Evolutionary conservation across 352 stramenopile genomes (phyloP).

Genomic region (Phytophthora cajani): DNA sequence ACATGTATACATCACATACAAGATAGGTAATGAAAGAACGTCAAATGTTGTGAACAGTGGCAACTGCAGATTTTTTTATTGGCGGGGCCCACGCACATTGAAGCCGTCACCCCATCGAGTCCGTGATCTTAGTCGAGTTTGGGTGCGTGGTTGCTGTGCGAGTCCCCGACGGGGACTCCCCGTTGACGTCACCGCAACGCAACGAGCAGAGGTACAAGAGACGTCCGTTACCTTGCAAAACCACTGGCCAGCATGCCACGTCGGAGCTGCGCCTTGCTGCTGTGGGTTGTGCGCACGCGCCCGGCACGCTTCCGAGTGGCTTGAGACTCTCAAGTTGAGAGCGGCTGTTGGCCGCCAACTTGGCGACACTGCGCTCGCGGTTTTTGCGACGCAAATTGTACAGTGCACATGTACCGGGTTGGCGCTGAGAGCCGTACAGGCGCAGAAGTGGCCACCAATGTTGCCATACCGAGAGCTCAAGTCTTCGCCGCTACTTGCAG

Average conservation of each 20-base stretch:
- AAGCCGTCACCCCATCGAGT: slow-evolving; percentile 12
- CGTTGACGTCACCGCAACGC: neutral
- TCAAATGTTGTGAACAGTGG: neutral
- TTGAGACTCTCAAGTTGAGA: no score
- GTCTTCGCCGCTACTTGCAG: neutral
- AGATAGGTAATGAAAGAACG: no score
- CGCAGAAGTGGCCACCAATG: slow-evolving; percentile 1
- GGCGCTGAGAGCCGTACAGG: slow-evolving; percentile 11
- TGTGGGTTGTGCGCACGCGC: slow-evolving; percentile 1
- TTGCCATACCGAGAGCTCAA: neutral
- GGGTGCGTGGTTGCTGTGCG: slow-evolving; percentile 3
- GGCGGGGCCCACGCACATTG: slow-evolving; percentile 17
- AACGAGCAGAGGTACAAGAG: neutral
- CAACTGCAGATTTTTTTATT: slow-evolving; percentile 18
- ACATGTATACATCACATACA: neutral
- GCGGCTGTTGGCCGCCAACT: slow-evolving; percentile 21
- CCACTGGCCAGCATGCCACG: slow-evolving; percentile 9
- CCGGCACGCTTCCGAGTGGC: slow-evolving; percentile 2
- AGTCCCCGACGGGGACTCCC: no score
- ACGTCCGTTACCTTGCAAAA: neutral
- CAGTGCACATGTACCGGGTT: neutral
- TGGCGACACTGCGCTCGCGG: neutral
- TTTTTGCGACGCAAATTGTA: neutral
- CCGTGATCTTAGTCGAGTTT: slow-evolving; percentile 4
- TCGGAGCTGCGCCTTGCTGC: neutral